Evolutionary conservation across 495 filamentous ascomycete genomes (phyloP).

Genomic region (Aspergillus sclerotioniger): DNA sequence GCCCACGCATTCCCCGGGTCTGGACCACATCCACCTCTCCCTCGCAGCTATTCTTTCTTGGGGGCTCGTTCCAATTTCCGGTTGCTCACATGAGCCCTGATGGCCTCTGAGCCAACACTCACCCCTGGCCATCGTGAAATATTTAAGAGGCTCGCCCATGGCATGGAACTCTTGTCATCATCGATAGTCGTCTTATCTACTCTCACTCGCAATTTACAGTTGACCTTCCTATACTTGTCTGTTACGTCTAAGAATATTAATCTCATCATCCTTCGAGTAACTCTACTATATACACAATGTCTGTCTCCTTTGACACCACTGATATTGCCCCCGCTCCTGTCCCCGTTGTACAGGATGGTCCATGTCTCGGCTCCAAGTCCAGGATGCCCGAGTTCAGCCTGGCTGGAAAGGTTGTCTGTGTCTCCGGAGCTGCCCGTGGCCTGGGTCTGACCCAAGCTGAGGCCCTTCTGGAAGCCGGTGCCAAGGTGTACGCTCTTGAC

Average conservation of each 20-base stretch:
- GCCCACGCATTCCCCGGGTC: slow-evolving; percentile 15
- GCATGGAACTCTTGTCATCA: background rate
- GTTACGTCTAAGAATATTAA: background rate
- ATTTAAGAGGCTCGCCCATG: slow-evolving; percentile 3
- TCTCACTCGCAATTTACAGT: too few relatives aligned
- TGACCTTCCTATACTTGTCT: too few relatives aligned
- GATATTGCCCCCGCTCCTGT: slow-evolving; percentile 25
- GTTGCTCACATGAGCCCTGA: slow-evolving; percentile 20
- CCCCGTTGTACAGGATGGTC: slow-evolving; percentile 9
- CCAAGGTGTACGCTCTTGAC: slow-evolving; percentile 53
- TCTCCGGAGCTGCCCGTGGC: slow-evolving; percentile 78
- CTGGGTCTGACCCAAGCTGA: slow-evolving; percentile 77
- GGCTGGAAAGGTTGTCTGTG: slow-evolving; percentile 69
- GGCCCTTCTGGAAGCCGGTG: slow-evolving; percentile 77
- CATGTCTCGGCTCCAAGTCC: slow-evolving; percentile 38
- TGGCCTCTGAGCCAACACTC: background rate
- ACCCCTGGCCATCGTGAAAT: slow-evolving; percentile 14
- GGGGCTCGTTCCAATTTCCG: slow-evolving; percentile 6
- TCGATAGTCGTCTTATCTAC: background rate
- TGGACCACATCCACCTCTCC: slow-evolving; percentile 16
- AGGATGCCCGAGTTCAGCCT: slow-evolving; percentile 77
- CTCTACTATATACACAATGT: slow-evolving; percentile 27
- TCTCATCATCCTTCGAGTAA: background rate
- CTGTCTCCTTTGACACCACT: slow-evolving; percentile 42
- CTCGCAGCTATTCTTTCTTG: slow-evolving; percentile 13